A percentile compares a stretch with the other conserved stretches of the same genome.
Conservation (phyloP, 1,139 yeast species). For the Arxiozyma slooffiae region DNA sequence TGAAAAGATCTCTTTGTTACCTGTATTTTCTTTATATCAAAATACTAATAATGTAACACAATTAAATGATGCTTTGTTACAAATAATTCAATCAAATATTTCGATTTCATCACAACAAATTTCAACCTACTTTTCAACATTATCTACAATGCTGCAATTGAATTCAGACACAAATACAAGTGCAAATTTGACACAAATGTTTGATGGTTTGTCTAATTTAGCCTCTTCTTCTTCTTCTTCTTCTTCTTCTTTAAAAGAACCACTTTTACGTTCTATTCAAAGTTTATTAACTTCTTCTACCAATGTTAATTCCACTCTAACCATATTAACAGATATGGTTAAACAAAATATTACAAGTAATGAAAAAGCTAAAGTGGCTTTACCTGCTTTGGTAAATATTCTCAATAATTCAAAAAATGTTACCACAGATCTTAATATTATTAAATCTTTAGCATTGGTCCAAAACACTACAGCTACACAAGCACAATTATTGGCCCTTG, state of each 20-base stretch:
- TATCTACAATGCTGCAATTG: conserved; percentile 9
- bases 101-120: conserved; percentile 19
- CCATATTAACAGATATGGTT: conserved; percentile 17
- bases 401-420: conserved; percentile 15
- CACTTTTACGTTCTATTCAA: conserved; percentile 10
- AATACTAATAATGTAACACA: conserved; percentile 24
- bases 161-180: conserved; percentile 6
- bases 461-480: conserved; percentile 19
- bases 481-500: conserved; percentile 18
- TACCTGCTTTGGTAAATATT: conserved; percentile 17
- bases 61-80: conserved; percentile 23
- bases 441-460: conserved; percentile 18
- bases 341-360: conserved; percentile 21
- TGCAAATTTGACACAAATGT: conserved; percentile 11
- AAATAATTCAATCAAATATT: conserved; percentile 19
- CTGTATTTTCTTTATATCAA: conserved; percentile 21
- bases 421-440: conserved; percentile 14
- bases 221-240: conserved; percentile 6
- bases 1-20: conserved; percentile 22
- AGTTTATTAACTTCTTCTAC: conserved; percentile 14
- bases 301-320: conserved; percentile 15
- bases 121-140: conserved; percentile 15
- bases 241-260: conserved; percentile 1
- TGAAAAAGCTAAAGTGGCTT: conserved; percentile 18
- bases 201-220: conserved; percentile 7